A percentile compares a stretch with the other conserved stretches of the same genome.
Evolutionary conservation across 2,329 filamentous ascomycete species (phyloP).

Genomic region (Colletotrichum spinosum): DNA sequence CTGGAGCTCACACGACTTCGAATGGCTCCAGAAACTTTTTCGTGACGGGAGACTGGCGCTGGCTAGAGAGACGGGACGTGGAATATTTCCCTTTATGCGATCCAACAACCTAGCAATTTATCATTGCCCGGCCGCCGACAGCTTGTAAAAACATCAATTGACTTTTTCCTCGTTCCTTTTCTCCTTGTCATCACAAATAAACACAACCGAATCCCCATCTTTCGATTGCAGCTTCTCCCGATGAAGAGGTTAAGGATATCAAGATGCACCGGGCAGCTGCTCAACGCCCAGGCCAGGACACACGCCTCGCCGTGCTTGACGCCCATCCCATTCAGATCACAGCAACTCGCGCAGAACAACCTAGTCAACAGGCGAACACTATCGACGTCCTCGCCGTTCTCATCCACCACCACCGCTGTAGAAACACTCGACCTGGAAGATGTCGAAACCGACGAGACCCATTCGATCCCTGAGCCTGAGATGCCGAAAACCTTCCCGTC

Average conservation of each 20-base stretch:
- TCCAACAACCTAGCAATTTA: slow-evolving; percentile 48
- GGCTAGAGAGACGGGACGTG: slow-evolving; percentile 28
- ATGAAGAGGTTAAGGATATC: slow-evolving; percentile 58
- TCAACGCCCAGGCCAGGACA: slow-evolving; percentile 46
- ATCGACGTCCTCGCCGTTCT: slow-evolving; percentile 11
- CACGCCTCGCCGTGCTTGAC: slow-evolving; percentile 33
- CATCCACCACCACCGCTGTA: slow-evolving; percentile 13
- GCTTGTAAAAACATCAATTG: slow-evolving; percentile 30
- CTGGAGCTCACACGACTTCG: slow-evolving; percentile 49
- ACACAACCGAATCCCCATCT: slow-evolving; percentile 3
- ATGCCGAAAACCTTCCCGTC: slow-evolving; percentile 66
- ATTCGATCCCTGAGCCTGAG: slow-evolving; percentile 37
- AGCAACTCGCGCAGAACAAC: slow-evolving; percentile 16
- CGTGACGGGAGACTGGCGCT: slow-evolving; percentile 38
- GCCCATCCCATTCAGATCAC: slow-evolving; percentile 37
- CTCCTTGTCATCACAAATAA: not conserved
- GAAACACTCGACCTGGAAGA: slow-evolving; percentile 40
- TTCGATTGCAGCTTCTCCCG: slow-evolving; percentile 22
- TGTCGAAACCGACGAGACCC: slow-evolving; percentile 44
- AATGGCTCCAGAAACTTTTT: slow-evolving; percentile 51
- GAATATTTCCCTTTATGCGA: slow-evolving; percentile 29
- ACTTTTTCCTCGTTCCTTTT: slow-evolving; percentile 14
- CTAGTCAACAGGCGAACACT: slow-evolving; percentile 23
- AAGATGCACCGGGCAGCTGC: slow-evolving; percentile 55
- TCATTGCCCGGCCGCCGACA: slow-evolving; percentile 44